A percentile compares a stretch with the other conserved stretches of the same genome.
Conservation (phyloP, 257 asterid species). For the Sherardia arvensis region DNA sequence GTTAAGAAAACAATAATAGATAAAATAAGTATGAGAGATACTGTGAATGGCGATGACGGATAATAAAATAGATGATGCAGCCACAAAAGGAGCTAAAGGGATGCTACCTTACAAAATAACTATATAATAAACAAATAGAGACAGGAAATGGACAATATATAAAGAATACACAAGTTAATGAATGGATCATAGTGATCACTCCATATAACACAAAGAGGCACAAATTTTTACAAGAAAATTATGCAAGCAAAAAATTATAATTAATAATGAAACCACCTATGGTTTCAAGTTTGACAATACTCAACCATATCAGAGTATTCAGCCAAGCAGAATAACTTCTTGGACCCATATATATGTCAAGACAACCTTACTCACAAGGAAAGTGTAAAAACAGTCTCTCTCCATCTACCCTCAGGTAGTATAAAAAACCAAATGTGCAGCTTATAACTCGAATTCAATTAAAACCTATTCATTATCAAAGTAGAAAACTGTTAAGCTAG, state of each 20-base stretch:
- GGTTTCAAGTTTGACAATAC: neutral
- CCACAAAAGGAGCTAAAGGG: neutral
- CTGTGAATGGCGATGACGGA: neutral
- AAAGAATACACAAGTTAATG: neutral
- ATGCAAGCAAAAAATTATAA: neutral
- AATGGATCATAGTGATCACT: no score
- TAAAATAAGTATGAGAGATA: neutral
- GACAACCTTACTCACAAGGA: neutral
- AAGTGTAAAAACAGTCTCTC: neutral
- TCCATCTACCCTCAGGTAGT: no score
- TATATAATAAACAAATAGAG: neutral
- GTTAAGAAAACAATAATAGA: constrained; percentile 1
- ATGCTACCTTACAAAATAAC: neutral
- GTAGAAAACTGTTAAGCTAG: neutral
- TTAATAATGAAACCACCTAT: neutral
- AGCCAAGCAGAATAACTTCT: neutral
- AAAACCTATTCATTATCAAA: neutral
- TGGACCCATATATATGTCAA: neutral
- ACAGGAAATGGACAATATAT: neutral
- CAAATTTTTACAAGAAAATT: neutral
- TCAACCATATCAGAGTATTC: neutral
- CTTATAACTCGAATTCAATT: neutral
- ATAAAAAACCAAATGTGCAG: neutral
- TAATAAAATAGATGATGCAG: constrained; percentile 1
- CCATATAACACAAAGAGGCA: neutral